phyloP scores from a whole-genome alignment of 768 basidiomycete genomes.

The Trametes cubensis region DNA sequence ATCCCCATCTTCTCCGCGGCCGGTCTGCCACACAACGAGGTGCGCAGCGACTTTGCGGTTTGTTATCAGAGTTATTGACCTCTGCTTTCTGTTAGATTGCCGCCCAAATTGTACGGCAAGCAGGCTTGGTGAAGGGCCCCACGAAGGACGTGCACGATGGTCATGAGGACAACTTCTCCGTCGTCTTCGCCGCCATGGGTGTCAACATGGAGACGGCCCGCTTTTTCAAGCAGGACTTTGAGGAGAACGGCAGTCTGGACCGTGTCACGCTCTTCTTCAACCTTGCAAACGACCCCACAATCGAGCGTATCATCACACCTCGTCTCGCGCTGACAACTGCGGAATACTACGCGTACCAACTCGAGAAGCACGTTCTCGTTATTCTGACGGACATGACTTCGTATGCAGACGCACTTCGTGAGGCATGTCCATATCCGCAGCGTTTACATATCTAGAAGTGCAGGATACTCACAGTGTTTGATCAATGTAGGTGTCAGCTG shows the following conservation, averaged over 20 bases:
- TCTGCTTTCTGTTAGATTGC: conserved; percentile 68
- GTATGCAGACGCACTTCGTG: conserved; percentile 94
- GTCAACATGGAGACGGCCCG: conserved; percentile 99
- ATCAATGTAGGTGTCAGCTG: conserved; percentile 80
- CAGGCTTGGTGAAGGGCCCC: conserved; percentile 94
- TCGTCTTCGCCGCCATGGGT: conserved; percentile 99
- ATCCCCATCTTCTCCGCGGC: conserved; percentile 99
- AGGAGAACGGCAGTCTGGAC: conserved; percentile 96
- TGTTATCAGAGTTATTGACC: conserved; percentile 10
- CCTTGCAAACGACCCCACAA: conserved; percentile 98
- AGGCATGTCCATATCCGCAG: conserved; percentile 49
- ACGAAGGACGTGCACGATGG: conserved; percentile 98
- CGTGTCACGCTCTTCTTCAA: conserved; percentile 98
- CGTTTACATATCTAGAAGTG: conserved; percentile 1
- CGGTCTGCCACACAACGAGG: conserved; percentile 98
- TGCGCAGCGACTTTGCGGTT: conserved; percentile 38
- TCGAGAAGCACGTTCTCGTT: conserved; percentile 99
- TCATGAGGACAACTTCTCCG: conserved; percentile 99
- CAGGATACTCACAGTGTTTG: conserved; percentile 8
- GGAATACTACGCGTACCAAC: conserved; percentile 98
- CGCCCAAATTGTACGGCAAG: conserved; percentile 99
- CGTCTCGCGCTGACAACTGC: conserved; percentile 97
- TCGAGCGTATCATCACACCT: conserved; percentile 99
- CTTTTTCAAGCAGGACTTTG: conserved; percentile 99
- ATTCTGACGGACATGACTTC: conserved; percentile 99